Evolutionary conservation across 805 yeast genomes (phyloP).

Genomic region (Wickerhamiella slavikovae): DNA sequence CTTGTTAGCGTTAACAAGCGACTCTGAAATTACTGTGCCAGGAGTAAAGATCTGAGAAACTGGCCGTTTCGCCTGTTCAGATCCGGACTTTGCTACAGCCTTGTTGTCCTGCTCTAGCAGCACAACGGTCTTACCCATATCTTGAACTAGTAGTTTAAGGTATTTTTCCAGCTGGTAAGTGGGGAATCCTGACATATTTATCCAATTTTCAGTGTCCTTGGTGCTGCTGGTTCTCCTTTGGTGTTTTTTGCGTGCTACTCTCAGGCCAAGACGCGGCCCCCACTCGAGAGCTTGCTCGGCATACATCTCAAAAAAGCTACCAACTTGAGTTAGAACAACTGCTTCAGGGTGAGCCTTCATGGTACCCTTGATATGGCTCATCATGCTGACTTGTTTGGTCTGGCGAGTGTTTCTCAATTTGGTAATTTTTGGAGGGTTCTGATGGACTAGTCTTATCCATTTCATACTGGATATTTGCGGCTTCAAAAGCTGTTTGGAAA

Average conservation of each 20-base stretch:
- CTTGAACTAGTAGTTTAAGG: constrained; percentile 51
- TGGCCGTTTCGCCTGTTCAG: constrained; percentile 29
- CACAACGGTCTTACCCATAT: constrained; percentile 51
- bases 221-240: no score
- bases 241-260: constrained; percentile 32
- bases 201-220: constrained; percentile 12
- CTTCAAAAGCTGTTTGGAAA: no score
- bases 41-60: constrained; percentile 72
- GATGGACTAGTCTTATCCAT: no score
- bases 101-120: constrained; percentile 34
- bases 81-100: constrained; percentile 13
- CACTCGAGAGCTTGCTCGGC: constrained; percentile 67
- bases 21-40: constrained; percentile 80
- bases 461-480: no score
- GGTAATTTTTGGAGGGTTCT: no score
- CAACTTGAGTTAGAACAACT: constrained; percentile 24
- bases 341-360: constrained; percentile 30
- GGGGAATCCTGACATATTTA: constrained; percentile 83
- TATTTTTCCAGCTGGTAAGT: constrained; percentile 47
- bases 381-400: constrained; percentile 5
- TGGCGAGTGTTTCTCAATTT: no score
- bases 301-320: constrained; percentile 30
- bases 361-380: constrained; percentile 9
- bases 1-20: constrained; percentile 48
- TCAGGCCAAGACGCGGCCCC: constrained; percentile 52